Conservation (phyloP, 2,329 filamentous ascomycete genomes). For the Aspergillus sclerotialis region DNA sequence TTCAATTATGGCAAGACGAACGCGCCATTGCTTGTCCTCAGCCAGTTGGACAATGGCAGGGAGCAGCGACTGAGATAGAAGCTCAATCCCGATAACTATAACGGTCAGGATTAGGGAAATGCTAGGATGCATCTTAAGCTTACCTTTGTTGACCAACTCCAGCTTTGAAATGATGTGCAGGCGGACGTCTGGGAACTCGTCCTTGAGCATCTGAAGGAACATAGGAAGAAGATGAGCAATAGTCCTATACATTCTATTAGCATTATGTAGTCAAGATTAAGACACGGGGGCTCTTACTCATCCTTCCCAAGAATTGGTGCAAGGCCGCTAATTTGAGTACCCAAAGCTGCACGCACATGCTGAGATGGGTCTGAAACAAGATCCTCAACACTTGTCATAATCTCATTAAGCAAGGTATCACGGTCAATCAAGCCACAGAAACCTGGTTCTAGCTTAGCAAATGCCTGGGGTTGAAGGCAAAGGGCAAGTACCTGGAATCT, state of each 20-base stretch:
- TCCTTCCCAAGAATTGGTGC: conserved; percentile 97
- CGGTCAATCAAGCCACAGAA: conserved; percentile 89
- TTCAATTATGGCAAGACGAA: conserved; percentile 96
- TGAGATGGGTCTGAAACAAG: conserved; percentile 93
- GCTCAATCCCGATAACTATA: conserved; percentile 90
- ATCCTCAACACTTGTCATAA: conserved; percentile 94
- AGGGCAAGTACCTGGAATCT: conserved; percentile 66
- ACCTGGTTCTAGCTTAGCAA: conserved; percentile 44
- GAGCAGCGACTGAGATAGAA: conserved; percentile 90
- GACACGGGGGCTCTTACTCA: conserved; percentile 57
- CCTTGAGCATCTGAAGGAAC: conserved; percentile 99
- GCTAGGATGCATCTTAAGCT: conserved; percentile 12
- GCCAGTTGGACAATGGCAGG: conserved; percentile 96
- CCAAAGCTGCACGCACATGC: conserved; percentile 90
- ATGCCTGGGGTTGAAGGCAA: neutral
- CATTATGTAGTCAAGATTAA: conserved; percentile 3
- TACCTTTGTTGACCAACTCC: conserved; percentile 93
- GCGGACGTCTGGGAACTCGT: conserved; percentile 95
- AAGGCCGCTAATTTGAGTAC: conserved; percentile 93
- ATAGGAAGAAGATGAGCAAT: conserved; percentile 95
- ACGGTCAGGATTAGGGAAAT: conserved; percentile 2
- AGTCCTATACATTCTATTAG: conserved; percentile 52
- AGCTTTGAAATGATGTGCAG: conserved; percentile 99
- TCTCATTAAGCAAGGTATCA: conserved; percentile 82
- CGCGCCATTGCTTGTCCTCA: conserved; percentile 98